phyloP scores from a whole-genome alignment of 257 asterid genomes.

The Salvia miltiorrhiza region DNA sequence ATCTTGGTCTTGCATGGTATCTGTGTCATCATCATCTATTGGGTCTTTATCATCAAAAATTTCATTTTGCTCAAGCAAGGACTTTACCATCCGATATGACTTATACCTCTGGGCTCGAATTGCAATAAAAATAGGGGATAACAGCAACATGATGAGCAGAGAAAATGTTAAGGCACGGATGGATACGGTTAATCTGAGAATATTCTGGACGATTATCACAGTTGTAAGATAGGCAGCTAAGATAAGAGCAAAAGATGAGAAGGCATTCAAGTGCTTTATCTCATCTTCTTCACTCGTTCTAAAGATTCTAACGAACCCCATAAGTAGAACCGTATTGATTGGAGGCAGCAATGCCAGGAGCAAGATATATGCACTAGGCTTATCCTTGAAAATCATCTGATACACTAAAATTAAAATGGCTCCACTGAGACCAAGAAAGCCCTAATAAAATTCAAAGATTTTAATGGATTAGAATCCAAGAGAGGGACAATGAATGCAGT shows the following conservation, averaged over 20 bases:
- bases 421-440: constrained; percentile 65
- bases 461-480: neutral
- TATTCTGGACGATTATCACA: constrained; percentile 52
- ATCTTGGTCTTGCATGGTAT: constrained; percentile 30
- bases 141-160: constrained; percentile 54
- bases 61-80: constrained; percentile 77
- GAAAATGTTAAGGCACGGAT: constrained; percentile 38
- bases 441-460: constrained; percentile 30
- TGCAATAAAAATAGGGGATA: constrained; percentile 49
- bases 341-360: constrained; percentile 48
- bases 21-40: constrained; percentile 17
- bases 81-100: constrained; percentile 46
- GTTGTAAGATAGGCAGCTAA: constrained; percentile 73
- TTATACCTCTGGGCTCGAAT: constrained; percentile 57
- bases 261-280: constrained; percentile 59
- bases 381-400: constrained; percentile 49
- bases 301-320: constrained; percentile 61
- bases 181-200: constrained; percentile 37
- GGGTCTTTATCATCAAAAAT: constrained; percentile 27
- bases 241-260: constrained; percentile 57
- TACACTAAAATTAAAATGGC: constrained; percentile 54
- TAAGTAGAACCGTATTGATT: constrained; percentile 49
- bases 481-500: neutral
- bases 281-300: constrained; percentile 59
- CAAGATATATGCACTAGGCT: constrained; percentile 48